Evolutionary conservation across 345 rosid genomes (phyloP).

Genomic region (Luvunga scandens): DNA sequence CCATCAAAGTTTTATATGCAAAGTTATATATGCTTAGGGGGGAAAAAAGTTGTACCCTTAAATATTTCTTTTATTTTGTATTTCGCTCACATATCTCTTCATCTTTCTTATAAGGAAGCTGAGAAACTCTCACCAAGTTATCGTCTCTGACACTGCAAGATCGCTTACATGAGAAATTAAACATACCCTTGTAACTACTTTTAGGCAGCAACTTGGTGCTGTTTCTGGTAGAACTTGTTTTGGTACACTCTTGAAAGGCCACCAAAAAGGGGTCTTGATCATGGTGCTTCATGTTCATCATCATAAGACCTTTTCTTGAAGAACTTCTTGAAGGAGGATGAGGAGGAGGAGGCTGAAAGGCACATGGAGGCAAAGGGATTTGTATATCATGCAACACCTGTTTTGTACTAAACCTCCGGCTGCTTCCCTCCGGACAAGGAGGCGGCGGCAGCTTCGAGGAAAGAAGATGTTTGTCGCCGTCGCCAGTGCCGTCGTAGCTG

Average conservation of each 20-base stretch:
- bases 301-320: background rate
- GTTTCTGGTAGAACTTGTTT: background rate
- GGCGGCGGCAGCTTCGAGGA: conserved; percentile 14
- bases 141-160: conserved; percentile 13
- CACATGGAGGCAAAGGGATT: conserved; percentile 17
- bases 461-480: background rate
- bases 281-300: background rate
- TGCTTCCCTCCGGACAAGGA: conserved; percentile 2
- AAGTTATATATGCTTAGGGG: background rate
- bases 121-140: background rate
- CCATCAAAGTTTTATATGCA: background rate
- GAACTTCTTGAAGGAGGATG: conserved; percentile 8
- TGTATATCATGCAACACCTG: background rate
- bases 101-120: background rate
- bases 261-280: conserved; percentile 17
- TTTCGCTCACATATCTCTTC: background rate
- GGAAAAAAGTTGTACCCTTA: background rate
- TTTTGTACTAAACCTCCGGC: background rate
- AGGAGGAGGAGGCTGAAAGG: background rate
- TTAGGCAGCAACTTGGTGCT: background rate
- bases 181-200: background rate
- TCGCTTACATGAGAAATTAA: conserved; percentile 11
- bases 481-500: too few relatives aligned
- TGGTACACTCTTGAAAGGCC: conserved; percentile 20
- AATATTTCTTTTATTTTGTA: too few relatives aligned